A percentile compares a stretch with the other conserved stretches of the same genome.
These are phyloP conservation scores for Nitzschia inconspicua DNA, from an alignment of 108 stramenopile species.

Conservation along the genomic window DNA sequence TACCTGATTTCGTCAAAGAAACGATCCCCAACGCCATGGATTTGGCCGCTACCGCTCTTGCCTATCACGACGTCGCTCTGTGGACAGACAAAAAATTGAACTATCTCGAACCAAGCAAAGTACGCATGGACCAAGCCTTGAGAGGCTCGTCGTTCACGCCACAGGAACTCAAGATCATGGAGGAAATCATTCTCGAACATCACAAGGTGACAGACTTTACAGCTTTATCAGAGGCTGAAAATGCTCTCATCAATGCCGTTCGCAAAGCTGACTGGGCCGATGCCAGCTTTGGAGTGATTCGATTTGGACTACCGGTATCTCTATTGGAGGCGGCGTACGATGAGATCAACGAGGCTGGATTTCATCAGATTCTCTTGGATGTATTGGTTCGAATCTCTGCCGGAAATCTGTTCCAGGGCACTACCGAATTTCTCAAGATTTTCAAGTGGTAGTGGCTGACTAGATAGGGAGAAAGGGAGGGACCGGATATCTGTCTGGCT, in stretches of 20 bases:
- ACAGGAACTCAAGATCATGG: slow-evolving; percentile 15
- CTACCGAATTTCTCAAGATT: slow-evolving; percentile 28
- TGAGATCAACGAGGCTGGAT: slow-evolving; percentile 31
- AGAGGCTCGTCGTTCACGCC: background rate
- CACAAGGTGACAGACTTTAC: slow-evolving; percentile 35
- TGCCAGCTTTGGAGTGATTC: slow-evolving; percentile 42
- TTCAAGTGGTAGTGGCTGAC: slow-evolving; percentile 35
- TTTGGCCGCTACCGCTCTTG: slow-evolving; percentile 34
- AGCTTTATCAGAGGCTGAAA: slow-evolving; percentile 1
- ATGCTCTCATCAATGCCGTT: slow-evolving; percentile 49
- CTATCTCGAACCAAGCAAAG: slow-evolving; percentile 35
- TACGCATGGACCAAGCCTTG: slow-evolving; percentile 14
- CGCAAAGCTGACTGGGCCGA: slow-evolving; percentile 57
- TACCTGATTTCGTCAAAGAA: slow-evolving; percentile 11
- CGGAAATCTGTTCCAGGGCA: slow-evolving; percentile 17
- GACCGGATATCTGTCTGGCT: too few species aligned
- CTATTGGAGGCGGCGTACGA: slow-evolving; percentile 37
- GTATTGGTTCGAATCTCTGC: slow-evolving; percentile 24
- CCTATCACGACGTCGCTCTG: slow-evolving; percentile 48
- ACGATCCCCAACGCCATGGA: slow-evolving; percentile 24
- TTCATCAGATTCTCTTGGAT: slow-evolving; percentile 29
- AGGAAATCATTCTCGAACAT: slow-evolving; percentile 34
- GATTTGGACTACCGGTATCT: slow-evolving; percentile 38
- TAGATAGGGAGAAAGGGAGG: background rate
- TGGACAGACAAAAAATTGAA: slow-evolving; percentile 41